Evolutionary conservation across 2,329 filamentous ascomycete species (phyloP), one percentile per base, ranked within the genome.

Genomic region (Penicillium sp.): DNA sequence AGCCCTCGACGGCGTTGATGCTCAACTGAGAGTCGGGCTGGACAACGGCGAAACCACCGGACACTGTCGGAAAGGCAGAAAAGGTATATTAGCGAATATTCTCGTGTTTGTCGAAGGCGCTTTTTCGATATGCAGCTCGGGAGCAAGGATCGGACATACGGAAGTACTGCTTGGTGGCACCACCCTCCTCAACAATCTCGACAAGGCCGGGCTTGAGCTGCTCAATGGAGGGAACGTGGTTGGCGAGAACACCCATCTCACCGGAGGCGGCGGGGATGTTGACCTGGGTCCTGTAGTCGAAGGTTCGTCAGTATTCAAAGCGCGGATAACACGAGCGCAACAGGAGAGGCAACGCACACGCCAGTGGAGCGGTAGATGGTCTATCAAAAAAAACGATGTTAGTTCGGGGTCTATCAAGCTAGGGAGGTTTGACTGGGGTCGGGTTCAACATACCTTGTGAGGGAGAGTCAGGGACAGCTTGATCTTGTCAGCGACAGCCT

Each of bases 171-270:
- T 99, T 99, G 89, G 77, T 88, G 65, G 76, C 74, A 73, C 91
- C 90, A 73, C 81, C 85, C 85, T 99, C 94, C 84, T 97, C 93
- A 67, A 97, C 86, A 73, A 99, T 84, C 84, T 97, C 93, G 67
- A 99, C 85, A 67, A 97, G 81, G 73, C 94, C 94, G 59, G 94
- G 92, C 86, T 95, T 96, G 79, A 99, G 85, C 84, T 99, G 94
- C 85, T 99, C 94, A 74, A 99, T 97, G 60, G 92, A 92, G 64
- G 94, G 92, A 71, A 99, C 94, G 86, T 99, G 94, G 85, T 94
- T 95, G 77, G 94, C 94, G 75, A 99, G 89, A 71, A 99, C 89
- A 89, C 94, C 94, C 94, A 99, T 99, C 71, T 97, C 94, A 77
- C 94, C 94, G 61, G 92, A 95, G 79, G 96, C 94, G 73, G 94